A percentile compares a stretch with the other conserved stretches of the same genome.
These are phyloP conservation scores for Globisporangium cederbergense DNA, from an alignment of 352 stramenopile species.

Conservation along the genomic window DNA sequence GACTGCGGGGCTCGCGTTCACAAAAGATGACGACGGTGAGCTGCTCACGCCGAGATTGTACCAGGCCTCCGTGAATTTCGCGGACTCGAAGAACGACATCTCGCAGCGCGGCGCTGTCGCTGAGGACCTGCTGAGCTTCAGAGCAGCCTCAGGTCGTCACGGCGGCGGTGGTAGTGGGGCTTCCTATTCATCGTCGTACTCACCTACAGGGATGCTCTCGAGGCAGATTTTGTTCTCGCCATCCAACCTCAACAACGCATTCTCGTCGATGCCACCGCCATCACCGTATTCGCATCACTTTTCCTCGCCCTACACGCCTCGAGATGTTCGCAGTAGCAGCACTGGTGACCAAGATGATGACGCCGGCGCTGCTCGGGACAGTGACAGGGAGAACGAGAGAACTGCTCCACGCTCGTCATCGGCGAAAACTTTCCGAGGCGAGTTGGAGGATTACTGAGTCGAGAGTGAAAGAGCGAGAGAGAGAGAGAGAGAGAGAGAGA, in stretches of 20 bases:
- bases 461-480: not conserved
- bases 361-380: not conserved
- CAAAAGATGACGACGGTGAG: not conserved
- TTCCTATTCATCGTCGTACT: not conserved
- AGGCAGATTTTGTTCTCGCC: conserved; percentile 1
- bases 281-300: conserved; percentile 3
- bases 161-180: not conserved
- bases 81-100: conserved; percentile 1
- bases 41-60: not conserved
- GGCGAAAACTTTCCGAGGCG: not conserved
- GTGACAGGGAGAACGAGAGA: not conserved
- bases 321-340: not conserved
- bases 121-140: conserved; percentile 6
- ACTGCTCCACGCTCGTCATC: not conserved
- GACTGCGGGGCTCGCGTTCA: conserved; percentile 5
- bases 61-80: conserved; percentile 1
- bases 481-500: not conserved
- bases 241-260: not conserved
- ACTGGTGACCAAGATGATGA: not conserved
- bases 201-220: not conserved
- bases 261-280: not conserved
- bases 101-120: conserved; percentile 6
- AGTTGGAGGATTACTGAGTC: conserved; percentile 6
- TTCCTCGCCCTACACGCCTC: conserved; percentile 1
- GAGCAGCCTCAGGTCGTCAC: conserved; percentile 2